Conservation (phyloP, 352 stramenopile genomes). For the Globisporangium megalacanthum region DNA sequence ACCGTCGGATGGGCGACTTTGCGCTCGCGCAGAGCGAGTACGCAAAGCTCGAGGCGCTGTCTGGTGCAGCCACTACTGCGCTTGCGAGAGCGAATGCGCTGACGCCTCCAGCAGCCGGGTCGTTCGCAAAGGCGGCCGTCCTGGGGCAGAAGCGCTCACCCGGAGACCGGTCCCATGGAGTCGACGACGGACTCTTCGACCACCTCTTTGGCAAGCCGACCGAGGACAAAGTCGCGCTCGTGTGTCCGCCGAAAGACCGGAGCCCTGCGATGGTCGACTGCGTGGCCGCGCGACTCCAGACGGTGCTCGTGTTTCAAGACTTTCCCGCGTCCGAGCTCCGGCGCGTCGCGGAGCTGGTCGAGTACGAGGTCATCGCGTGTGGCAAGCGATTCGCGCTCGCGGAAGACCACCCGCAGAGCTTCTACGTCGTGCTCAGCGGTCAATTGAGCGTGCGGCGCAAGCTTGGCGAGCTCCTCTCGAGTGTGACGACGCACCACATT, state of each 20-base stretch:
- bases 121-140: constrained; percentile 7
- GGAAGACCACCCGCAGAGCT: constrained; percentile 56
- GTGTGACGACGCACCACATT: constrained; percentile 65
- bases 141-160: too few species aligned
- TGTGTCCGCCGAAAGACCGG: constrained; percentile 35
- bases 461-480: constrained; percentile 51
- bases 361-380: constrained; percentile 66
- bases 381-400: constrained; percentile 52
- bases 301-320: constrained; percentile 61
- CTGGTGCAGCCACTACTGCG: neutral
- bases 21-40: constrained; percentile 46
- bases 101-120: neutral
- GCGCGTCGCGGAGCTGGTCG: constrained; percentile 37
- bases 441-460: constrained; percentile 53
- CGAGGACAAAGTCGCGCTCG: constrained; percentile 54
- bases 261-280: constrained; percentile 32
- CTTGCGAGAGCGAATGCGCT: constrained; percentile 3
- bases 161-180: neutral
- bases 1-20: constrained; percentile 46
- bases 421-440: constrained; percentile 58
- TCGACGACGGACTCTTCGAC: constrained; percentile 58
- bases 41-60: constrained; percentile 26
- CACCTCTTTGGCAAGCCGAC: constrained; percentile 67
- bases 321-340: constrained; percentile 40
- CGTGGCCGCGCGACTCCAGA: constrained; percentile 48